These are phyloP conservation scores for Sugiyamaella sp. DNA, from an alignment of 1,139 yeast species.

Conservation along the genomic window DNA sequence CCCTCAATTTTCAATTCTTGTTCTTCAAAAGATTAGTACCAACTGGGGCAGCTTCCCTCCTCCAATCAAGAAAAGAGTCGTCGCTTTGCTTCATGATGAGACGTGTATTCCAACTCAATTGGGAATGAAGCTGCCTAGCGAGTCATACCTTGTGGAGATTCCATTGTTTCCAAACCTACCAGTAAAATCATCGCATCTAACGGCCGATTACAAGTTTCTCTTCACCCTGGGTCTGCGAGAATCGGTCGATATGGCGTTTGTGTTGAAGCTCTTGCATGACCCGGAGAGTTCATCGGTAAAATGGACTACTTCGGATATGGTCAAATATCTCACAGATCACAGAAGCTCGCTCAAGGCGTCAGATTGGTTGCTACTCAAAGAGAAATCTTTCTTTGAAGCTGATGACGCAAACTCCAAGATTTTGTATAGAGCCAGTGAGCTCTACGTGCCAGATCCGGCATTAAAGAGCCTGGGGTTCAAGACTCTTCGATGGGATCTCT, in stretches of 20 bases:
- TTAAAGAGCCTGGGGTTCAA: conserved; percentile 39
- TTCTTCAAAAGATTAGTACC: conserved; percentile 35
- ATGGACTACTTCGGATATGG: conserved; percentile 45
- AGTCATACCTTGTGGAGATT: conserved; percentile 42
- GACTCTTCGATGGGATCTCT: conserved; percentile 39
- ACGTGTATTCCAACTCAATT: conserved; percentile 46
- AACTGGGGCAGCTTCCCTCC: conserved; percentile 36
- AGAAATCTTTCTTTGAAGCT: conserved; percentile 39
- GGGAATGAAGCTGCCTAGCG: conserved; percentile 44
- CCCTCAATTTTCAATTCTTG: conserved; percentile 37
- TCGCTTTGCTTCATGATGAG: conserved; percentile 29
- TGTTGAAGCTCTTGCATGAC: conserved; percentile 41
- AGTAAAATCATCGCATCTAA: conserved; percentile 36
- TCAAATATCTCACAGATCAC: conserved; percentile 42
- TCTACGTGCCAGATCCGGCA: conserved; percentile 42
- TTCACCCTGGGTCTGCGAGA: conserved; percentile 43
- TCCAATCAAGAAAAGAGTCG: conserved; percentile 25
- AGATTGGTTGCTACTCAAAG: conserved; percentile 40
- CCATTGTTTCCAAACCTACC: conserved; percentile 46
- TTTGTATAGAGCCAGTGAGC: conserved; percentile 31
- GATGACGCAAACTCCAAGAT: conserved; percentile 20
- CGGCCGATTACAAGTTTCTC: conserved; percentile 39
- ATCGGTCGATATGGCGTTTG: conserved; percentile 47
- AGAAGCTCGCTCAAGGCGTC: conserved; percentile 33
- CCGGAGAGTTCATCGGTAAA: conserved; percentile 32